phyloP scores from a whole-genome alignment of 2,329 filamentous ascomycete genomes.

The Phyllosticta citrichinensis region DNA sequence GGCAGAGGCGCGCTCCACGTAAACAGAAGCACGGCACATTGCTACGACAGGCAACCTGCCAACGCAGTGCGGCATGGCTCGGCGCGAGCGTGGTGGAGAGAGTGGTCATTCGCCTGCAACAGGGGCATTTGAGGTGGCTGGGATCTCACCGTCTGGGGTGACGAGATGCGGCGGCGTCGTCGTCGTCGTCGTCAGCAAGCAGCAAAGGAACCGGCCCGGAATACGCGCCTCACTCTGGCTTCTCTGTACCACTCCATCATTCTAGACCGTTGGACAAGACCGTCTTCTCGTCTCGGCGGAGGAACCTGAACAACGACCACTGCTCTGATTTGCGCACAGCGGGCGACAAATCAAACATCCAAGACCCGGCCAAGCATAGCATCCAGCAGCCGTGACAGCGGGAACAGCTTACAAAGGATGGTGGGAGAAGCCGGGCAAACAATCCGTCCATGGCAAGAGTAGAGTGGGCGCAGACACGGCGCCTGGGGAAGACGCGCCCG shows the following conservation, averaged over 20 bases:
- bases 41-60: too few species aligned
- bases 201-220: background rate
- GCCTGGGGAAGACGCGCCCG: background rate
- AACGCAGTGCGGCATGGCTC: background rate
- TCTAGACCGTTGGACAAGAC: background rate
- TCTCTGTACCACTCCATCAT: background rate
- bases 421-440: background rate
- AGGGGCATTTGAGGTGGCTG: background rate
- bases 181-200: background rate
- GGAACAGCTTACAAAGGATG: background rate
- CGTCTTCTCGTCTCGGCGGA: too few species aligned
- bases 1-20: background rate
- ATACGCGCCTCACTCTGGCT: background rate
- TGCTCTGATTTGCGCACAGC: background rate
- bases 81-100: background rate
- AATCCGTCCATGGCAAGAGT: background rate
- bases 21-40: background rate
- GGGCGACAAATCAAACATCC: background rate
- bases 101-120: background rate
- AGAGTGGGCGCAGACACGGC: background rate
- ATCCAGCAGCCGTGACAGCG: background rate
- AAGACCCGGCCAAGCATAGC: background rate
- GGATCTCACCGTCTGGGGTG: background rate
- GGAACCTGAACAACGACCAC: background rate
- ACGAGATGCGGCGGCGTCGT: background rate